Evolutionary conservation across 768 basidiomycete genomes (phyloP).

Genomic region (Hortiboletus flavorubellus): DNA sequence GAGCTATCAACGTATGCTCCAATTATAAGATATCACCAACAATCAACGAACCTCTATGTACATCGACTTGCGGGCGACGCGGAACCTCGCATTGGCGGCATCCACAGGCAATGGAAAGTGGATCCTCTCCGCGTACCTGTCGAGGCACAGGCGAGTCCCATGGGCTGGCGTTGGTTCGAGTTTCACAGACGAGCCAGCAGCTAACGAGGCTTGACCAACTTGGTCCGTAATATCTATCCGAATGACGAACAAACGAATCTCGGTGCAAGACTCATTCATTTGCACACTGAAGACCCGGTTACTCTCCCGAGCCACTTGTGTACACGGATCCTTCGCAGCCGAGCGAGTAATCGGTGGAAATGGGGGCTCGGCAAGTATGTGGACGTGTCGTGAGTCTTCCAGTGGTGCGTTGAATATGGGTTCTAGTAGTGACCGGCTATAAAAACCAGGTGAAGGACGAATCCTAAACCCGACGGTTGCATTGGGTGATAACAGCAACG

Average conservation of each 20-base stretch:
- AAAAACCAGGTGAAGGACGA: slow-evolving; percentile 15
- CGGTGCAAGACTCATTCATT: slow-evolving; percentile 14
- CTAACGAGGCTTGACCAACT: slow-evolving; percentile 14
- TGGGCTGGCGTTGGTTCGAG: slow-evolving; percentile 8
- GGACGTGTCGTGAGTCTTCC: slow-evolving; percentile 17
- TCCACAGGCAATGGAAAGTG: slow-evolving; percentile 45
- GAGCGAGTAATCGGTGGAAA: slow-evolving; percentile 1
- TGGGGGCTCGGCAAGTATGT: slow-evolving; percentile 25
- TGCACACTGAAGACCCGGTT: slow-evolving; percentile 14
- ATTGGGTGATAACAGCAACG: slow-evolving; percentile 12
- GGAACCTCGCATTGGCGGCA: slow-evolving; percentile 34
- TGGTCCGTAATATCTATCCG: slow-evolving; percentile 25
- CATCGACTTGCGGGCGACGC: slow-evolving; percentile 52
- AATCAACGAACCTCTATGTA: slow-evolving; percentile 39
- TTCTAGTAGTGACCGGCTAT: not conserved
- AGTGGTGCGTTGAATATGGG: slow-evolving; percentile 22
- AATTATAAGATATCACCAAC: not conserved
- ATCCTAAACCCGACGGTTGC: slow-evolving; percentile 19
- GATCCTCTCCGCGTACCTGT: slow-evolving; percentile 25
- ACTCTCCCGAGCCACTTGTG: slow-evolving; percentile 2
- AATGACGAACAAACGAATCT: slow-evolving; percentile 16
- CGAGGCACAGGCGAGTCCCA: slow-evolving; percentile 9
- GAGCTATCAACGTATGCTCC: not conserved
- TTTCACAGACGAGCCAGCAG: slow-evolving; percentile 17
- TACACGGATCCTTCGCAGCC: not conserved